phyloP scores from a whole-genome alignment of 225 moss, liverwort and hornwort genomes.

The Sphagnum contortum region DNA sequence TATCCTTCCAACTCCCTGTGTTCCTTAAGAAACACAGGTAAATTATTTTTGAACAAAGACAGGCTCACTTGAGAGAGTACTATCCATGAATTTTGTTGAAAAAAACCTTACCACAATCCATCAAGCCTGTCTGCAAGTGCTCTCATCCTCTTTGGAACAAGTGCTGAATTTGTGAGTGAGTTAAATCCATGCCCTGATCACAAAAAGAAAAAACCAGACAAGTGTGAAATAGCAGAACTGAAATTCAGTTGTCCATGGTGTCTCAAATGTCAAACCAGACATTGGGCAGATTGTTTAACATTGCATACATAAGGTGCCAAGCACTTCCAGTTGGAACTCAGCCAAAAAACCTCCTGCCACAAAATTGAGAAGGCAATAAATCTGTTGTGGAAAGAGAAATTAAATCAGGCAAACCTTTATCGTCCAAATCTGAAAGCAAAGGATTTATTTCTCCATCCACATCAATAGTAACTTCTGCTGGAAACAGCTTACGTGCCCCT shows the following conservation, averaged over 20 bases:
- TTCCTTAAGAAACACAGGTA: too few species aligned
- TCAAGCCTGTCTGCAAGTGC: slow-evolving; percentile 62
- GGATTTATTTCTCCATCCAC: slow-evolving; percentile 40
- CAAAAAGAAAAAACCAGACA: not conserved
- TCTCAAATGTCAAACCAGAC: too few species aligned
- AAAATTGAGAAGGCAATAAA: too few species aligned
- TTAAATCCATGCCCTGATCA: slow-evolving; percentile 82
- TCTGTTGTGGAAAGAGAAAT: not conserved
- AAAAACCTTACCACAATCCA: slow-evolving; percentile 61
- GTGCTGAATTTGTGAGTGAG: slow-evolving; percentile 70
- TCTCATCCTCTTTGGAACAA: slow-evolving; percentile 71
- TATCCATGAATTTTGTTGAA: too few species aligned
- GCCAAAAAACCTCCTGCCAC: too few species aligned
- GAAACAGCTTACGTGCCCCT: slow-evolving; percentile 47
- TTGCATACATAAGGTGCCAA: too few species aligned
- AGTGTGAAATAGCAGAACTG: too few species aligned
- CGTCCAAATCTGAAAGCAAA: slow-evolving; percentile 50
- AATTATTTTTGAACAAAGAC: too few species aligned
- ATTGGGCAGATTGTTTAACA: too few species aligned
- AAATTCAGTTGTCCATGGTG: too few species aligned
- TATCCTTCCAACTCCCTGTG: not conserved
- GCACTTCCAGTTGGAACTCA: too few species aligned
- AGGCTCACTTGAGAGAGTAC: too few species aligned
- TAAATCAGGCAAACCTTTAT: slow-evolving; percentile 61
- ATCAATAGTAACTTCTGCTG: slow-evolving; percentile 63